Conservation (phyloP, 768 basidiomycete genomes). For the Termitomyces eurrhizus region DNA sequence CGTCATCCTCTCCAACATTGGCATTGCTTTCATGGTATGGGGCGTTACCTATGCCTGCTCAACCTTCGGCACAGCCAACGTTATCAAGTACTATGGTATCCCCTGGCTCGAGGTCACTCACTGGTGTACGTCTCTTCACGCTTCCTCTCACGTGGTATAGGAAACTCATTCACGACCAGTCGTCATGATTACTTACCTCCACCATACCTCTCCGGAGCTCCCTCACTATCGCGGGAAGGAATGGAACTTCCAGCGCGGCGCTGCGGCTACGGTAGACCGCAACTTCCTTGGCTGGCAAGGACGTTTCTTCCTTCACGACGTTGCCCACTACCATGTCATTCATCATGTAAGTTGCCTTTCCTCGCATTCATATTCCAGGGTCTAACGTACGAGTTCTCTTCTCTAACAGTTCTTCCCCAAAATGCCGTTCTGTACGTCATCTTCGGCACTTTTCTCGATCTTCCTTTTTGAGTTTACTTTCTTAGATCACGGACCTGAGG, state of each 20-base stretch:
- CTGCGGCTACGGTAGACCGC: not conserved
- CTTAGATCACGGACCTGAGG: not conserved
- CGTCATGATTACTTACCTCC: not conserved
- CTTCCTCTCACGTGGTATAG: not conserved
- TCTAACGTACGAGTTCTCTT: not conserved
- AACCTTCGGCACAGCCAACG: slow-evolving; percentile 33
- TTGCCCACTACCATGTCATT: not conserved
- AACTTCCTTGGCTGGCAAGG: slow-evolving; percentile 1
- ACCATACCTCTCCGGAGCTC: not conserved
- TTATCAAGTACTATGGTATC: slow-evolving; percentile 47
- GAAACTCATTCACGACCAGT: not conserved
- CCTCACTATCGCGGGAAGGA: not conserved
- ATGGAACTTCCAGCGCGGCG: not conserved
- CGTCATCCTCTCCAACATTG: slow-evolving; percentile 55
- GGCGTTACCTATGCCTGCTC: slow-evolving; percentile 32
- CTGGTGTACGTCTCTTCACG: slow-evolving; percentile 38
- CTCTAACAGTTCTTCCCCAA: not conserved
- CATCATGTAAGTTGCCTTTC: not conserved
- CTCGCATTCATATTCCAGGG: too few species aligned
- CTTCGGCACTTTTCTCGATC: not conserved
- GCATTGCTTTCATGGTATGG: slow-evolving; percentile 45
- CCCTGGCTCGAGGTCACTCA: slow-evolving; percentile 55
- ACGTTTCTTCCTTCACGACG: not conserved
- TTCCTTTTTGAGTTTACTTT: not conserved
- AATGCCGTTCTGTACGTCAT: not conserved